Base-by-base conservation (phyloP, 768 basidiomycete genomes). In the Trametes cinnabarina region DNA sequence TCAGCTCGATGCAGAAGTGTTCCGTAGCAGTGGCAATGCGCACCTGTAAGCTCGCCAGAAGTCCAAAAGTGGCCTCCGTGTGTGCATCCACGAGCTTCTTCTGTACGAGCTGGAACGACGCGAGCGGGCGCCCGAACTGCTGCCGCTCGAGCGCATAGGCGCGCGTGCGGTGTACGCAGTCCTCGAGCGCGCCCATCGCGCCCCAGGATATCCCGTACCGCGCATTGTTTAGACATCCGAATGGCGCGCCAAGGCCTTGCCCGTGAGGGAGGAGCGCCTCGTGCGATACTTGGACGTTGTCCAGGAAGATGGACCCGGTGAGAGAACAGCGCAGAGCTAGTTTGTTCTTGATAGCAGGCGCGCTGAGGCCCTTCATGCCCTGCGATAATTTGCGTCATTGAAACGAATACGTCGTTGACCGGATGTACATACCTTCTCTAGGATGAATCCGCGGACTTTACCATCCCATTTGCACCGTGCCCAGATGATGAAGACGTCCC, bases 1-100 rank as follows among this genome's bases (percentile, higher is more conserved):
- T 42, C 41, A 35, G 30, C 49, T 7, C n/a, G 34, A 25, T 20
- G 12, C 11, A n/a, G 20, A 30, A 20, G 8, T 4, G 3, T 2
- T 42, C 42, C n/a, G 51, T 65, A 23, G 15, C 32, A 0, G n/a
- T 15, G 2, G 25, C 8, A 41, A 20, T 25, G 22, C 63, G 44
- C 3, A 89, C 88, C 68, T 90, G 90, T 28, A 90, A 71, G 63
- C 85, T 87, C 6, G 88, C 87, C 41, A 84, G 79, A 23, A 92
- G 75, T 6, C 94, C 92, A 12, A 95, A 77, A 1, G 88, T 83
- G 9, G 86, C 82, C 67, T 97, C 93, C 1, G 87, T 91, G 62
- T 94, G 88, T 12, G 96, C 94, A 63, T 98, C 94, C 3, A 89
- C 94, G 15, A 98, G 81, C 73, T 98, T 98, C 83, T 96, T 96